These are phyloP conservation scores for Globisporangium cederbergense DNA, from an alignment of 352 stramenopile genomes.

Conservation along the genomic window DNA sequence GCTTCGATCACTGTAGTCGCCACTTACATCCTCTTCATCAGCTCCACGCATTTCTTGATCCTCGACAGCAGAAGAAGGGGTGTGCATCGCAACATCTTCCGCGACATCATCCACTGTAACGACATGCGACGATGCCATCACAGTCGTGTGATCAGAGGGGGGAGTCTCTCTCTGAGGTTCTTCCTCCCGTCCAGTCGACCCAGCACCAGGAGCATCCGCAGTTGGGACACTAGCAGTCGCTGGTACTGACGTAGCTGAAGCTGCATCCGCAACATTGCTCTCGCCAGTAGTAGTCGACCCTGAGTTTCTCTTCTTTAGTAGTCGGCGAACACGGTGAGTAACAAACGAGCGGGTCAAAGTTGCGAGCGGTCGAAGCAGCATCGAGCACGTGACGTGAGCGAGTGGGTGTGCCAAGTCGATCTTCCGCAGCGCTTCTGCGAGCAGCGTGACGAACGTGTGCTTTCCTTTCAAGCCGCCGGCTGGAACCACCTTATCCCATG, in stretches of 20 bases:
- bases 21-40: slow-evolving; percentile 43
- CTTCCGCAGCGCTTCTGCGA: slow-evolving; percentile 75
- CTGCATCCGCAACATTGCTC: not conserved
- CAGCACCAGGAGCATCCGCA: not conserved
- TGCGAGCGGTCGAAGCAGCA: slow-evolving; percentile 76
- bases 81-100: slow-evolving; percentile 70
- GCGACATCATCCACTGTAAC: slow-evolving; percentile 17
- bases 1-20: slow-evolving; percentile 55
- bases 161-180: not conserved
- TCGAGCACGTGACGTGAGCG: slow-evolving; percentile 68
- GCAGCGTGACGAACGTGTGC: slow-evolving; percentile 70
- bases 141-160: not conserved
- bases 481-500: slow-evolving; percentile 78
- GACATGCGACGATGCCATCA: not conserved
- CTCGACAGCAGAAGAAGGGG: slow-evolving; percentile 34
- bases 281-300: not conserved
- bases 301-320: slow-evolving; percentile 59
- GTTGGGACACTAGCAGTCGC: not conserved
- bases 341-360: slow-evolving; percentile 82
- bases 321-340: slow-evolving; percentile 58
- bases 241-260: not conserved
- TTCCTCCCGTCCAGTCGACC: not conserved
- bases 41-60: slow-evolving; percentile 63
- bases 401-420: slow-evolving; percentile 76
- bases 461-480: slow-evolving; percentile 64